Percentiles rank a stretch among this genome's conserved stretches.
phyloP scores from a whole-genome alignment of 306 rosid genomes.

The Biancaea sappan region DNA sequence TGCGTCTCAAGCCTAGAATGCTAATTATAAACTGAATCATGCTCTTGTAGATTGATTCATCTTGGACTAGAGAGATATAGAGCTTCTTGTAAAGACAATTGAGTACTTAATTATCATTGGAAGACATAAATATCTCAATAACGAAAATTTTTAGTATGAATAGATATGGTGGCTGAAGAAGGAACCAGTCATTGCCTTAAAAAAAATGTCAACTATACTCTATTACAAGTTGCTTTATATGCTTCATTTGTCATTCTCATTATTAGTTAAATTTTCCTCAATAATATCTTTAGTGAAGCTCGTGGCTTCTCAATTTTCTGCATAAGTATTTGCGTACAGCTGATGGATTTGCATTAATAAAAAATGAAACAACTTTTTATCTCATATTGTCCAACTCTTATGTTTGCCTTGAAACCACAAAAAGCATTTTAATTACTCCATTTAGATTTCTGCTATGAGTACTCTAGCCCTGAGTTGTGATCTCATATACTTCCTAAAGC shows the following conservation, averaged over 20 bases:
- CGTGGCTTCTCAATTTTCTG: not conserved
- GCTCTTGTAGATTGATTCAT: constrained; percentile 4
- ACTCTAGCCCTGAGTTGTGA: not conserved
- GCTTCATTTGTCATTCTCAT: not conserved
- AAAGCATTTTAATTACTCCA: not conserved
- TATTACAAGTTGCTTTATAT: constrained; percentile 6
- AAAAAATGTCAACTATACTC: constrained; percentile 27
- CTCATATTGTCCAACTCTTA: not conserved
- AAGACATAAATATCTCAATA: constrained; percentile 28
- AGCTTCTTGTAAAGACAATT: not conserved
- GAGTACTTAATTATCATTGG: not conserved
- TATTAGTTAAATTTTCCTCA: not conserved
- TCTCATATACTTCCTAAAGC: not conserved
- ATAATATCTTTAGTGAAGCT: constrained; percentile 1
- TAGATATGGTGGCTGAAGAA: constrained; percentile 24
- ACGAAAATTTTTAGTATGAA: constrained; percentile 31
- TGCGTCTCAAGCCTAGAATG: no score
- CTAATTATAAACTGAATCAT: constrained; percentile 21
- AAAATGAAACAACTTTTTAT: not conserved
- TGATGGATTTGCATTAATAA: not conserved
- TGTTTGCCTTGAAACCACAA: not conserved
- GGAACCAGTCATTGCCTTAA: constrained; percentile 17
- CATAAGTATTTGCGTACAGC: not conserved
- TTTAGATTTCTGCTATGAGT: not conserved
- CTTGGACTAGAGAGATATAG: constrained; percentile 9